Evolutionary conservation across 768 basidiomycete species (phyloP).

Genomic region (Rubroboletus pulcherrimus): DNA sequence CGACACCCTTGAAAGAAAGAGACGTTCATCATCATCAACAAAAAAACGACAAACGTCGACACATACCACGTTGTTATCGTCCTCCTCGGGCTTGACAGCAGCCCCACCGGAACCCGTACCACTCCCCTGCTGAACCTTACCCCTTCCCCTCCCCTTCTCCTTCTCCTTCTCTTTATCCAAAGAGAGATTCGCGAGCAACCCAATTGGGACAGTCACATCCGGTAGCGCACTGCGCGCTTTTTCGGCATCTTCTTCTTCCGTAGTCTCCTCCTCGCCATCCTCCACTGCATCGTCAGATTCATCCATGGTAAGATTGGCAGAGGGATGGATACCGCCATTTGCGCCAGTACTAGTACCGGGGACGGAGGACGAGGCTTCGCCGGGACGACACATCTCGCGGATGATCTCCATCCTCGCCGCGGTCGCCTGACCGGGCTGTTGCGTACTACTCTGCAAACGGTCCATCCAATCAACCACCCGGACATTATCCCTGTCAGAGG

Average conservation of each 20-base stretch:
- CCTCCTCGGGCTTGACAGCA: slow-evolving; percentile 37
- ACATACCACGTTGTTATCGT: slow-evolving; percentile 63
- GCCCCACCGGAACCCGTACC: slow-evolving; percentile 5
- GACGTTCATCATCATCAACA: slow-evolving; percentile 3
- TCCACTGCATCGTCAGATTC: slow-evolving; percentile 41
- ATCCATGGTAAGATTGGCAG: slow-evolving; percentile 1
- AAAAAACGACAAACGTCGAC: background rate
- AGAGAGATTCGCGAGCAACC: slow-evolving; percentile 69
- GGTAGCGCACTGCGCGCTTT: slow-evolving; percentile 53
- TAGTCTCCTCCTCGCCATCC: slow-evolving; percentile 29
- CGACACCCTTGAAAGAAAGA: slow-evolving; percentile 55
- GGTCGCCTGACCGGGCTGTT: slow-evolving; percentile 41
- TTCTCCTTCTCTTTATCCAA: slow-evolving; percentile 52
- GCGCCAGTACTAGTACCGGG: background rate
- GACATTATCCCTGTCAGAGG: slow-evolving; percentile 65
- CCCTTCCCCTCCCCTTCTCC: slow-evolving; percentile 36
- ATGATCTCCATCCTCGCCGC: slow-evolving; percentile 27
- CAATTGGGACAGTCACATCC: slow-evolving; percentile 70
- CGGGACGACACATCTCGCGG: slow-evolving; percentile 32
- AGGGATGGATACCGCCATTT: background rate
- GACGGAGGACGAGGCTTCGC: background rate
- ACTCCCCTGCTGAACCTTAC: slow-evolving; percentile 32
- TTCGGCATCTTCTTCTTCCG: slow-evolving; percentile 40
- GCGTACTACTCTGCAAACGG: slow-evolving; percentile 58
- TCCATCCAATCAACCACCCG: slow-evolving; percentile 76